These are phyloP conservation scores for Lactarius sanguifluus DNA, from an alignment of 768 basidiomycete genomes.

Conservation along the genomic window DNA sequence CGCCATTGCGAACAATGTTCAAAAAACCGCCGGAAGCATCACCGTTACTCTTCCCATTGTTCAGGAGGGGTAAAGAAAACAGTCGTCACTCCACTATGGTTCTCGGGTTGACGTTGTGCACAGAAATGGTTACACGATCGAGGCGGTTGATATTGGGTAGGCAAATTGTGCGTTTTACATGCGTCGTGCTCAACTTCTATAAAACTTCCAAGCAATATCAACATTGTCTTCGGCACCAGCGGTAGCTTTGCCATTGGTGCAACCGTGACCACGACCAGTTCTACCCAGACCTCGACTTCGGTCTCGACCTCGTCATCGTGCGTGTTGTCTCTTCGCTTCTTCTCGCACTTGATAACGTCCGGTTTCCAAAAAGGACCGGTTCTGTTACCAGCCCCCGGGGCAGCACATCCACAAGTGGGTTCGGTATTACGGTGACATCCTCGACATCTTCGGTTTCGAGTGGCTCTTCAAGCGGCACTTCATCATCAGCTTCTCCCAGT, in stretches of 20 bases:
- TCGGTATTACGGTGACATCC: not conserved
- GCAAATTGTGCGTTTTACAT: not conserved
- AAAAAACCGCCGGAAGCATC: not conserved
- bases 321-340: not conserved
- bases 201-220: conserved; percentile 18
- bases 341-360: not conserved
- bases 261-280: conserved; percentile 16
- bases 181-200: not conserved
- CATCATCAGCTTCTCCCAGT: conserved; percentile 8
- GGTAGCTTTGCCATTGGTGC: conserved; percentile 6
- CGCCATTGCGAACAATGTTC: conserved; percentile 28
- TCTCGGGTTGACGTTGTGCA: not conserved
- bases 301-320: not conserved
- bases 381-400: conserved; percentile 10
- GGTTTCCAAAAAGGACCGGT: conserved; percentile 11
- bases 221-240: conserved; percentile 5
- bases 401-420: not conserved
- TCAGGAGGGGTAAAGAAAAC: conserved; percentile 6
- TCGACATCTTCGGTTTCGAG: not conserved
- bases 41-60: conserved; percentile 19
- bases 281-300: conserved; percentile 5
- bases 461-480: conserved; percentile 5
- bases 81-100: not conserved
- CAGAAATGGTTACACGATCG: conserved; percentile 21
- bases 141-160: conserved; percentile 25